A percentile compares a stretch with the other conserved stretches of the same genome.
Conservation (phyloP, 805 yeast species). For the Metschnikowia continentalis region DNA sequence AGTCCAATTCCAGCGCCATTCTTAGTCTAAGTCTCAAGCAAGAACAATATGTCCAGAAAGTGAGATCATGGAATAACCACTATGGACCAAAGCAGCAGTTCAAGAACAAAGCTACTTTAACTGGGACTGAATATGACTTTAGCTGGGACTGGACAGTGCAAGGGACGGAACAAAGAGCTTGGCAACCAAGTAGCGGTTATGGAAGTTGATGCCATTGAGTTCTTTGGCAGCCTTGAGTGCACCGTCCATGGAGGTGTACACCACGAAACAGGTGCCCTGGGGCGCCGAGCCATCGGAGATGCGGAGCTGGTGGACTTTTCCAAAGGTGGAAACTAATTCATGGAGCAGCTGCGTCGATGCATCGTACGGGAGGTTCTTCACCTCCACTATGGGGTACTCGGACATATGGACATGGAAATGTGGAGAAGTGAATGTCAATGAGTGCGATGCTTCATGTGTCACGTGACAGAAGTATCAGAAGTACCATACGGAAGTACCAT, state of each 20-base stretch:
- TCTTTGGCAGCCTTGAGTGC: slow-evolving; percentile 53
- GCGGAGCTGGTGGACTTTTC: slow-evolving; percentile 53
- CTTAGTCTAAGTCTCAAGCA: no score
- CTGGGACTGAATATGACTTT: not conserved
- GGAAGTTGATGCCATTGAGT: slow-evolving; percentile 55
- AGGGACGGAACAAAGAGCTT: not conserved
- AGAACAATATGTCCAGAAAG: no score
- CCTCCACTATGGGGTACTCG: slow-evolving; percentile 44
- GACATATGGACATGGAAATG: slow-evolving; percentile 12
- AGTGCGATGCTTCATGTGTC: not conserved
- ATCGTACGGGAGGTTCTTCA: slow-evolving; percentile 56
- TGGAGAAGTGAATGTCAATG: not conserved
- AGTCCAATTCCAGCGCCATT: no score
- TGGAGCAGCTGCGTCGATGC: slow-evolving; percentile 45
- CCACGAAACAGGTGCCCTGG: slow-evolving; percentile 50
- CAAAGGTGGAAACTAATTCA: slow-evolving; percentile 51
- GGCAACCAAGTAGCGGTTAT: slow-evolving; percentile 56
- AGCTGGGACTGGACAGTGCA: not conserved
- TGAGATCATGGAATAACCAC: no score
- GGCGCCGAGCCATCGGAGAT: slow-evolving; percentile 22
- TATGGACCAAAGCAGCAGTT: no score
- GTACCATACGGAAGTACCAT: no score
- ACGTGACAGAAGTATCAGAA: not conserved
- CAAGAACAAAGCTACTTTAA: no score
- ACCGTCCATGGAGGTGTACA: slow-evolving; percentile 45